Evolutionary conservation across 192 early-diverging fungal species (phyloP).

Genomic region (Coemansia asiatica): DNA sequence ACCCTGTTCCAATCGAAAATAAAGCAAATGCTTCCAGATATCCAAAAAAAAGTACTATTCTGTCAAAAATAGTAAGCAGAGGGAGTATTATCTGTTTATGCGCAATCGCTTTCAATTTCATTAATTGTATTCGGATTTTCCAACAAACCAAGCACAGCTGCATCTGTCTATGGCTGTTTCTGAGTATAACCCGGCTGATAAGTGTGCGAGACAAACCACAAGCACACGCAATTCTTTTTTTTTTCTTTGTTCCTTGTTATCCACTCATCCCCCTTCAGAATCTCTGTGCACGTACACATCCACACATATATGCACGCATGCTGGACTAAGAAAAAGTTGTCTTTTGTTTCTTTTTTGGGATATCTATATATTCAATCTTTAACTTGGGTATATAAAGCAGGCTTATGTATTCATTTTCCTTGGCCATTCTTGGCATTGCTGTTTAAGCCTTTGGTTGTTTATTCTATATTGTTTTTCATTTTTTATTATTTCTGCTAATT

Average conservation of each 20-base stretch:
- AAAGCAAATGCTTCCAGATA: not conserved
- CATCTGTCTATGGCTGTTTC: not conserved
- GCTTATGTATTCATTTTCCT: not conserved
- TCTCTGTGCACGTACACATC: not conserved
- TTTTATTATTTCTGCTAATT: not conserved
- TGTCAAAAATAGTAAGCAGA: not conserved
- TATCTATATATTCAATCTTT: not conserved
- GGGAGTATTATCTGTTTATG: not conserved
- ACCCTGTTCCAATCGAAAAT: constrained; percentile 1
- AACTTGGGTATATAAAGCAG: not conserved
- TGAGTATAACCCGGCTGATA: not conserved
- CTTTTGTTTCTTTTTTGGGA: not conserved
- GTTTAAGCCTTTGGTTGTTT: not conserved
- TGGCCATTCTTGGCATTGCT: not conserved
- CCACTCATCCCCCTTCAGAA: not conserved
- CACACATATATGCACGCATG: not conserved
- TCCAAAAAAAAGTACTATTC: not conserved
- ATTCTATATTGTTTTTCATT: not conserved
- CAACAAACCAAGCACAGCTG: constrained; percentile 2
- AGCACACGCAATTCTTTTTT: not conserved
- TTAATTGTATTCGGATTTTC: constrained; percentile 4
- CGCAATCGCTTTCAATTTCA: not conserved
- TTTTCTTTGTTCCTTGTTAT: not conserved
- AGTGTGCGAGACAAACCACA: not conserved
- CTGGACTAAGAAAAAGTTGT: not conserved